Evolutionary conservation across 345 rosid genomes (phyloP).

Genomic region (Fremontodendron californicum): DNA sequence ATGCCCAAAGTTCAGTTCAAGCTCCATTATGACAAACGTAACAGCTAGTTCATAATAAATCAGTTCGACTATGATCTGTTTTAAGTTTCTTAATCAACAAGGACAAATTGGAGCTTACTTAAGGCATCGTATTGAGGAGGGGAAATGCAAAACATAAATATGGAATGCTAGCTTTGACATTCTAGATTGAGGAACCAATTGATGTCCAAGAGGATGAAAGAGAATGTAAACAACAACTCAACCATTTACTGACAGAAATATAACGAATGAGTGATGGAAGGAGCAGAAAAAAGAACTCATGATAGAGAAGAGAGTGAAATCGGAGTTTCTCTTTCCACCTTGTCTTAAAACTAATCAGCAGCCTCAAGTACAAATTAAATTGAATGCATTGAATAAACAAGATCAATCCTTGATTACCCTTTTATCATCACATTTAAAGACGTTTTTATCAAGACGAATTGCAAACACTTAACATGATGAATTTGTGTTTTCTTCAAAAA

Average conservation of each 20-base stretch:
- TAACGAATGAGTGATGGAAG: neutral
- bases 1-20: neutral
- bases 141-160: neutral
- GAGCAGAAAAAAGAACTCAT: neutral
- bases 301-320: neutral
- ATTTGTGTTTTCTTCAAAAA: neutral
- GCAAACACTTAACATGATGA: neutral
- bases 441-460: neutral
- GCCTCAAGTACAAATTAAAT: neutral
- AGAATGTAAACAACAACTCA: neutral
- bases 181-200: neutral
- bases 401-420: constrained; percentile 3
- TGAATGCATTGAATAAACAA: neutral
- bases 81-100: neutral
- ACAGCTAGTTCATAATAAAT: neutral
- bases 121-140: neutral
- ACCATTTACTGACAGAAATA: neutral
- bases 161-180: neutral
- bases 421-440: neutral
- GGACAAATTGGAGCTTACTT: neutral
- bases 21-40: neutral
- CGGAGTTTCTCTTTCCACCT: neutral
- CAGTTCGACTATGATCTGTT: neutral
- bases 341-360: neutral
- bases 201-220: neutral